These are phyloP conservation scores for Harrya chromipes DNA, from an alignment of 768 basidiomycete species.

Conservation along the genomic window DNA sequence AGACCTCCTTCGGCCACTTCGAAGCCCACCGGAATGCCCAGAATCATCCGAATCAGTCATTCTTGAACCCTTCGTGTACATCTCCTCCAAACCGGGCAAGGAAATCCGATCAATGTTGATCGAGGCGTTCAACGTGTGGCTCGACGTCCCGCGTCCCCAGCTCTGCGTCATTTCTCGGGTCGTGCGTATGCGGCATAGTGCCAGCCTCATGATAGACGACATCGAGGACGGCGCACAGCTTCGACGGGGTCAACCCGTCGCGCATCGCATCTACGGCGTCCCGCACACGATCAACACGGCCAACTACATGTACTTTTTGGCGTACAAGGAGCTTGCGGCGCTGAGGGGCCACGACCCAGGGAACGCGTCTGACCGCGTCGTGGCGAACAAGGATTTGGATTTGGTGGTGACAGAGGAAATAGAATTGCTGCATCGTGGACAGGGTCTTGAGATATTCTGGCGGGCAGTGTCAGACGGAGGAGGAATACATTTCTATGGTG, in stretches of 20 bases:
- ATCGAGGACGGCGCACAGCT: conserved; percentile 91
- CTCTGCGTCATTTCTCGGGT: conserved; percentile 73
- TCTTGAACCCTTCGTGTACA: conserved; percentile 86
- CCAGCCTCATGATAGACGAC: conserved; percentile 93
- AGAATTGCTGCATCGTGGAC: conserved; percentile 88
- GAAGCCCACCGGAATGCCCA: conserved; percentile 28
- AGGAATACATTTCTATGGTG: conserved; percentile 95
- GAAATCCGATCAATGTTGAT: conserved; percentile 87
- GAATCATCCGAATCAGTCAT: conserved; percentile 40
- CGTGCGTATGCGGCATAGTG: conserved; percentile 92
- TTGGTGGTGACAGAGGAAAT: conserved; percentile 48
- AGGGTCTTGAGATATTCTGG: conserved; percentile 94
- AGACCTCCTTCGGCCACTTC: conserved; percentile 18
- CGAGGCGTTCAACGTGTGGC: conserved; percentile 92
- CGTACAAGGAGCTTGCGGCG: conserved; percentile 69
- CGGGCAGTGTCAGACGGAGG: conserved; percentile 91
- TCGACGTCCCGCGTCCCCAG: conserved; percentile 72
- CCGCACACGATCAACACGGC: conserved; percentile 91
- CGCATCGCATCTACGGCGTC: conserved; percentile 94
- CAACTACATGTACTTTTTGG: conserved; percentile 95
- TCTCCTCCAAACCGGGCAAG: conserved; percentile 84
- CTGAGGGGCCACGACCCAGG: conserved; percentile 9
- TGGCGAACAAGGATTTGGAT: conserved; percentile 80
- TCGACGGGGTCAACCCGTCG: conserved; percentile 79
- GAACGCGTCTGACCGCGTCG: conserved; percentile 1